A percentile compares a stretch with the other conserved stretches of the same genome.
These are phyloP conservation scores for Ceratocystis colombiana DNA, from an alignment of 2,329 filamentous ascomycete genomes.

Conservation along the genomic window DNA sequence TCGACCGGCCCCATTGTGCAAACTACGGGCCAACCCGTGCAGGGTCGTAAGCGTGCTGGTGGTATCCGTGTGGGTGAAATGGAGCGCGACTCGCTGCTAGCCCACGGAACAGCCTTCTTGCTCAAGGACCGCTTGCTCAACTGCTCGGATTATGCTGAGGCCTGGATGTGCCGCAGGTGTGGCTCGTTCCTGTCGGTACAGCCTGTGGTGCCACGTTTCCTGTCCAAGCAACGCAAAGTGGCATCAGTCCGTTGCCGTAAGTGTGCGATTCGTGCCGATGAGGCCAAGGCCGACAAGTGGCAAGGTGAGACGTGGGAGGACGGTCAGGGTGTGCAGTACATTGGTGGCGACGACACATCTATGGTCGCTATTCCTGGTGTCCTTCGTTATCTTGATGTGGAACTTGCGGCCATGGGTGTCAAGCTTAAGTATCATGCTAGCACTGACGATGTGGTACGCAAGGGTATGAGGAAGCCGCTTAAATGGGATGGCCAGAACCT, in stretches of 20 bases:
- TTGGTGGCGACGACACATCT: conserved; percentile 83
- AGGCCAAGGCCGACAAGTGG: conserved; percentile 46
- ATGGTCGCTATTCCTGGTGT: conserved; percentile 88
- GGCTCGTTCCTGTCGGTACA: conserved; percentile 86
- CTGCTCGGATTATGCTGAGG: conserved; percentile 84
- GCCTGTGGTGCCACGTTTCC: conserved; percentile 58
- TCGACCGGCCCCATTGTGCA: conserved; percentile 88
- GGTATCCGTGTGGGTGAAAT: conserved; percentile 99
- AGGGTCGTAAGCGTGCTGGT: conserved; percentile 89
- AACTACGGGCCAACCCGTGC: conserved; percentile 90
- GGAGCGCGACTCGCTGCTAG: conserved; percentile 91
- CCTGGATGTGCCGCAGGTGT: conserved; percentile 81
- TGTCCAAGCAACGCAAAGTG: conserved; percentile 54
- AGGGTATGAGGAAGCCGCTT: conserved; percentile 41
- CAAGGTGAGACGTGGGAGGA: conserved; percentile 86
- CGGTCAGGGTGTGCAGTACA: conserved; percentile 69
- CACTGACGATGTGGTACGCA: conserved; percentile 54
- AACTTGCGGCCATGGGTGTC: conserved; percentile 92
- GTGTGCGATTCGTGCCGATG: conserved; percentile 56
- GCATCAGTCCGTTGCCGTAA: conserved; percentile 67
- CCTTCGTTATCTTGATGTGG: conserved; percentile 85
- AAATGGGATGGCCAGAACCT: conserved; percentile 27
- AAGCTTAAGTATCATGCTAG: conserved; percentile 71
- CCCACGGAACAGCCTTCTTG: conserved; percentile 89
- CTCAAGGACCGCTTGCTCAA: conserved; percentile 94